phyloP scores from a whole-genome alignment of 1,284 basidiomycete species.

The Apiotrichum porosum region DNA sequence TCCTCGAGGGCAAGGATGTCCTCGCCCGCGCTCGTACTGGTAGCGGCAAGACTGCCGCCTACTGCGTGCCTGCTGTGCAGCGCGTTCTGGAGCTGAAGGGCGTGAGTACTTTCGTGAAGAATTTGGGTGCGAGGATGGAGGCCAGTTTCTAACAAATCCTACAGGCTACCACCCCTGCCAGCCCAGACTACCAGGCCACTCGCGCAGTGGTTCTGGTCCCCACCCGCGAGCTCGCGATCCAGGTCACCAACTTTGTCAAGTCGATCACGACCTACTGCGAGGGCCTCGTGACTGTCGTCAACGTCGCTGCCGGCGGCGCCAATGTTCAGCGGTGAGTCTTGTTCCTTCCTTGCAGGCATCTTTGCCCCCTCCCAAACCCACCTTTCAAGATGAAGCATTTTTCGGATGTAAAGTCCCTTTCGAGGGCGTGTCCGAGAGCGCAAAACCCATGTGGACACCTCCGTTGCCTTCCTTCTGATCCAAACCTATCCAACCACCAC shows the following conservation, averaged over 20 bases:
- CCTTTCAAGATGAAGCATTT: conserved; percentile 45
- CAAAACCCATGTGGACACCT: conserved; percentile 47
- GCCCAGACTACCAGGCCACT: conserved; percentile 55
- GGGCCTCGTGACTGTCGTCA: conserved; percentile 66
- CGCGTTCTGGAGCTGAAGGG: conserved; percentile 77
- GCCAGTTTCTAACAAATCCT: neutral
- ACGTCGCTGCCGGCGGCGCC: conserved; percentile 70
- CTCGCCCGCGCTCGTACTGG: conserved; percentile 91
- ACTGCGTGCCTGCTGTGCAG: conserved; percentile 85
- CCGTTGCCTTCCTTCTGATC: conserved; percentile 51
- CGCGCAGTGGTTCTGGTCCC: conserved; percentile 86
- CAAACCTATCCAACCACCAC: neutral
- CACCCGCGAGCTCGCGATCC: conserved; percentile 87
- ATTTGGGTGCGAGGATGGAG: neutral
- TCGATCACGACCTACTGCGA: conserved; percentile 70
- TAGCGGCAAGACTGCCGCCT: conserved; percentile 95
- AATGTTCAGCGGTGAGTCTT: conserved; percentile 68
- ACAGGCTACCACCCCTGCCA: conserved; percentile 21
- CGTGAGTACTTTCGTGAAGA: conserved; percentile 55
- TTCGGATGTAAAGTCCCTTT: conserved; percentile 40
- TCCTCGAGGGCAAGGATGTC: conserved; percentile 85
- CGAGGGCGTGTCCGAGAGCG: conserved; percentile 43
- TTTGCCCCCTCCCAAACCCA: neutral
- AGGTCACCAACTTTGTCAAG: conserved; percentile 71
- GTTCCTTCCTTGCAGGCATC: neutral